Conservation (phyloP, 202 grass and related monocot species). For the Schoenoplectus tabernaemontani region DNA sequence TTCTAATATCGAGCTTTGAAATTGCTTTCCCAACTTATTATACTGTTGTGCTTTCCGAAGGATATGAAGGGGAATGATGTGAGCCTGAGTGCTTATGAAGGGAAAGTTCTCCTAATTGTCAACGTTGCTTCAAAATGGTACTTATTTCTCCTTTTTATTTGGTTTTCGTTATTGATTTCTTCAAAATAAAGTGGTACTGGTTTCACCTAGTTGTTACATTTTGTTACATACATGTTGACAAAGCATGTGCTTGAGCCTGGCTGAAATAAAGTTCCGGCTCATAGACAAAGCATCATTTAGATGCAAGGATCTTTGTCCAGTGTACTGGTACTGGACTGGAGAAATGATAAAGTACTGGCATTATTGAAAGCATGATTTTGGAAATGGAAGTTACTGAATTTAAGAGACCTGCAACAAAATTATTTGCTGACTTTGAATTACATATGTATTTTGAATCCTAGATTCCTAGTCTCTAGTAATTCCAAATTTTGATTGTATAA, state of each 20-base stretch:
- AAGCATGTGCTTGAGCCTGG: not conserved
- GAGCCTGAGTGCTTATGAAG: constrained; percentile 25
- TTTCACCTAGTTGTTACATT: not conserved
- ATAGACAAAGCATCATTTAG: not conserved
- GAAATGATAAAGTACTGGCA: not conserved
- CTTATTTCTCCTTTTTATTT: not conserved
- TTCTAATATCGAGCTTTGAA: not conserved
- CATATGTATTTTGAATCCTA: not conserved
- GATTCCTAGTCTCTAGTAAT: not conserved
- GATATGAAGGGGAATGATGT: constrained; percentile 31
- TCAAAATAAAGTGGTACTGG: not conserved
- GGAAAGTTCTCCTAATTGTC: constrained; percentile 45
- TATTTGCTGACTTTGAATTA: not conserved
- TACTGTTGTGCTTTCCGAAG: constrained; percentile 25
- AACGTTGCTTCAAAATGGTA: constrained; percentile 48
- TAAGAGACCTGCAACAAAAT: not conserved
- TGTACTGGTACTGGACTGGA: not conserved
- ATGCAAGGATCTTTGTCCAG: not conserved
- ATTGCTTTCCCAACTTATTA: not conserved
- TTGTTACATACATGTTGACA: not conserved
- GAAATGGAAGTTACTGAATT: not conserved
- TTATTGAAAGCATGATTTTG: not conserved
- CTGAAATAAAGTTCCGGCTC: not conserved
- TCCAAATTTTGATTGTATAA: not conserved
- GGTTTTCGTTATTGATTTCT: not conserved